Evolutionary conservation across 805 yeast species (phyloP).

Genomic region (Sugiyamaella americana): DNA sequence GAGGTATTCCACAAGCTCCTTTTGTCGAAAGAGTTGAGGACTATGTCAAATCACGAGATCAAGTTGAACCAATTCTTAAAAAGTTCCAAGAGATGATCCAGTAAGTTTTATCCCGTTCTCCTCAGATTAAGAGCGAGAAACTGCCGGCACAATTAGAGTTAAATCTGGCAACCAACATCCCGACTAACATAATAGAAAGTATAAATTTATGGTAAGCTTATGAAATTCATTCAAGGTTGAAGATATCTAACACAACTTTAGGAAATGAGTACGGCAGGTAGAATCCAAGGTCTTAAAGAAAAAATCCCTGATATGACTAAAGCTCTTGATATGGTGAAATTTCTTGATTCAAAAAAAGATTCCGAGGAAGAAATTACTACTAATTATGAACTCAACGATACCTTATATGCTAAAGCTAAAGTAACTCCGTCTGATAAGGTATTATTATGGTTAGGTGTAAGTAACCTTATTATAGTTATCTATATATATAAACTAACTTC

Average conservation of each 20-base stretch:
- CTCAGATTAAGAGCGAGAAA: background rate
- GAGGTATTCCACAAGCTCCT: slow-evolving; percentile 97
- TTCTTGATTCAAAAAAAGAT: slow-evolving; percentile 44
- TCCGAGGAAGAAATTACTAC: slow-evolving; percentile 47
- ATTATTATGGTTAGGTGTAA: slow-evolving; percentile 80
- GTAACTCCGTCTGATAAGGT: slow-evolving; percentile 62
- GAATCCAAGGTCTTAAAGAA: slow-evolving; percentile 42
- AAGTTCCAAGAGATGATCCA: slow-evolving; percentile 82
- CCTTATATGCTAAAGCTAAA: slow-evolving; percentile 78
- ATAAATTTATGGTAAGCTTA: slow-evolving; percentile 75
- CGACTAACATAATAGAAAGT: slow-evolving; percentile 40
- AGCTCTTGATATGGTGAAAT: slow-evolving; percentile 67
- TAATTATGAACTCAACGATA: slow-evolving; percentile 90
- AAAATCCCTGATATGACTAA: slow-evolving; percentile 91
- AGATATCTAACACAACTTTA: slow-evolving; percentile 25
- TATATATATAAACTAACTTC: slow-evolving; percentile 9
- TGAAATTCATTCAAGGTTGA: slow-evolving; percentile 20
- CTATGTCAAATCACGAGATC: slow-evolving; percentile 59
- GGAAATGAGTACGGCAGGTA: slow-evolving; percentile 39
- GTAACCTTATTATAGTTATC: too few species aligned
- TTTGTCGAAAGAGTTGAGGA: slow-evolving; percentile 80
- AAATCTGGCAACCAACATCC: background rate
- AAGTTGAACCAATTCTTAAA: slow-evolving; percentile 62
- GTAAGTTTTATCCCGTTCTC: slow-evolving; percentile 15
- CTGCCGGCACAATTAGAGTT: background rate